Conservation (phyloP, 176 grass and related monocot genomes). For the Alopecurus myosuroides region DNA sequence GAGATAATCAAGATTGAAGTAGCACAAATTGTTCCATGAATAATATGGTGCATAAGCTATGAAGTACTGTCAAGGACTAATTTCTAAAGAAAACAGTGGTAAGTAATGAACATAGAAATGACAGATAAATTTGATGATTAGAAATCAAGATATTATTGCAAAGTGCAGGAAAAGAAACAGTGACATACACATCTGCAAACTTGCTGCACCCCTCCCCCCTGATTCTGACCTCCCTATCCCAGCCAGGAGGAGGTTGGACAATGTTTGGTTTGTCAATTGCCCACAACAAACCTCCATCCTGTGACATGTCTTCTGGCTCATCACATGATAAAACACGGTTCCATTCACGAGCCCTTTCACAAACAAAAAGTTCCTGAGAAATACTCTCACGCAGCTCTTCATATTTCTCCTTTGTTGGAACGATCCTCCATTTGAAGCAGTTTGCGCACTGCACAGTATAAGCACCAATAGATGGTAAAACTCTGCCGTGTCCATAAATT, state of each 20-base stretch:
- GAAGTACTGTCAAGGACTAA: background rate
- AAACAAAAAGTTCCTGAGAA: conserved; percentile 51
- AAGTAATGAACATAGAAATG: background rate
- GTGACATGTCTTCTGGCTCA: conserved; percentile 75
- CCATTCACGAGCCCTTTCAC: conserved; percentile 65
- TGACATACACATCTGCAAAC: conserved; percentile 86
- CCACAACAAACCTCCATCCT: conserved; percentile 66
- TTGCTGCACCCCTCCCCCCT: conserved; percentile 64
- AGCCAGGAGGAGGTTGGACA: conserved; percentile 61
- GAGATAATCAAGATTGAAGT: conserved; percentile 14
- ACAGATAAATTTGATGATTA: background rate
- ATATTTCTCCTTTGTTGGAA: conserved; percentile 89
- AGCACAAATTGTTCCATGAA: background rate
- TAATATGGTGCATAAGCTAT: background rate
- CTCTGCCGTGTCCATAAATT: conserved; percentile 8
- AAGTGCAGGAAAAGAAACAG: conserved; percentile 19
- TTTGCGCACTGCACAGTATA: conserved; percentile 73
- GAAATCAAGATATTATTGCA: background rate
- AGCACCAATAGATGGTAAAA: conserved; percentile 59
- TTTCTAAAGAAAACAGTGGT: background rate
- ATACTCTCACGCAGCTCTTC: conserved; percentile 75
- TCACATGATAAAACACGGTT: conserved; percentile 52
- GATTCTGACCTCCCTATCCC: conserved; percentile 84
- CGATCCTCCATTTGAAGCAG: conserved; percentile 87
- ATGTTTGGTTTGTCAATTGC: conserved; percentile 85